Base-by-base conservation (phyloP, 1,284 basidiomycete genomes). In the Puccinia novopanici region DNA sequence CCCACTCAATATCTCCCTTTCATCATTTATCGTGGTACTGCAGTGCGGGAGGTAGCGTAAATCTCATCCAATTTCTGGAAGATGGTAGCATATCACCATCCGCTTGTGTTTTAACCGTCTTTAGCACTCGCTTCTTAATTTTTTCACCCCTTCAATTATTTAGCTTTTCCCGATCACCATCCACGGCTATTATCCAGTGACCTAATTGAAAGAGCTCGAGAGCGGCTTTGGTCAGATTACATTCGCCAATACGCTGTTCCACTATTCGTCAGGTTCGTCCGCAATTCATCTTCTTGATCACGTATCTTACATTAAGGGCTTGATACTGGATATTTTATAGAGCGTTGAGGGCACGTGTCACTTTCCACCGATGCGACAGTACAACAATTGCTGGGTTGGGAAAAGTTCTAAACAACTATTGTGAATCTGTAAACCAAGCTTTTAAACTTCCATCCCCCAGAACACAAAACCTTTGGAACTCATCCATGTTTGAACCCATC, bases 1-100 rank as follows among this genome's bases (percentile, higher is more conserved):
- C 77, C 77, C 27, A 80, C 68, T 70, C 65, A 80, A 52, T 80
- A 80, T 54, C 57, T 80, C 42, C 77, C 77, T 54, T 80, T 80
- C 54, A 24, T 72, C 45, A 73, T 80, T 22, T 71, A 80, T 80
- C 54, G 52, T 37, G 54, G 54, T 54, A 57, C 42, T 63, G 34
- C 57, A 12, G 77, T 71, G 37, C 55, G 22, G 77, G 77, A 15
- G 70, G 77, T 50, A 70, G 65, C 17, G 77, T 80, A 4, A 72
- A 73, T 40, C 50, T 80, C 13, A 80, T 80, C 42, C 54, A 80
- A 63, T 80, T 72, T n/a, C 34, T 80, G 19, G 77, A 80, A 80
- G 77, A 80, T 72, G 77, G 76, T 78, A 57, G n/a, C n/a, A 30
- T 40, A n/a, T 10, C 34, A 61, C 37, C 17, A n/a, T n/a, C n/a